Evolutionary conservation across 2,329 filamentous ascomycete species (phyloP).

Genomic region (Sarocladium kiliense): DNA sequence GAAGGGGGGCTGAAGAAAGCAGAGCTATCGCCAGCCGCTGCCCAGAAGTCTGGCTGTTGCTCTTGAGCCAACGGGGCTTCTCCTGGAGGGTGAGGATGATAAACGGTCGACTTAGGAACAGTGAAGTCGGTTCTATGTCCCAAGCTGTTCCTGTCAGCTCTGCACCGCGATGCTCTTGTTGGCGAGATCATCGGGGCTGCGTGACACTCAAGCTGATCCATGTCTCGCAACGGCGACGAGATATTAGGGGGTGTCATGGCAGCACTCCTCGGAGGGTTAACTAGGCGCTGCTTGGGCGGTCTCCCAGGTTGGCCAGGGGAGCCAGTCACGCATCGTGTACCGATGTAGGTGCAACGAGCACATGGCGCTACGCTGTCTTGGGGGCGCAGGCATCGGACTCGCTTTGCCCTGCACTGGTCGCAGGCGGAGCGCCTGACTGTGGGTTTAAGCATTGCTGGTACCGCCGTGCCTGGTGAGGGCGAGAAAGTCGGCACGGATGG

Average conservation of each 20-base stretch:
- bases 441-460: slow-evolving; percentile 10
- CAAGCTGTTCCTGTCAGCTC: no score
- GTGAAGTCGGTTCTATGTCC: no score
- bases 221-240: no score
- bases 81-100: no score
- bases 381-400: slow-evolving; percentile 17
- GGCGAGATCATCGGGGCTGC: no score
- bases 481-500: no score
- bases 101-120: no score
- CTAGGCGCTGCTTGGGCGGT: slow-evolving; percentile 13
- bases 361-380: slow-evolving; percentile 15
- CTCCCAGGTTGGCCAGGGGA: slow-evolving; percentile 15
- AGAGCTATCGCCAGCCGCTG: slow-evolving; percentile 10
- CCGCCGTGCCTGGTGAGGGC: no score
- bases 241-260: background rate
- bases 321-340: slow-evolving; percentile 15
- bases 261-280: background rate
- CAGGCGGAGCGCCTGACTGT: slow-evolving; percentile 17
- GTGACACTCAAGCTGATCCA: no score
- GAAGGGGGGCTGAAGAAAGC: slow-evolving; percentile 11
- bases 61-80: no score
- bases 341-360: slow-evolving; percentile 16
- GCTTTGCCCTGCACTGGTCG: slow-evolving; percentile 18
- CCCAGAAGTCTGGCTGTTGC: slow-evolving; percentile 12
- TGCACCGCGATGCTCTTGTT: no score